Evolutionary conservation across 805 yeast species (phyloP).

Genomic region (Tetrapisispora fleetii): DNA sequence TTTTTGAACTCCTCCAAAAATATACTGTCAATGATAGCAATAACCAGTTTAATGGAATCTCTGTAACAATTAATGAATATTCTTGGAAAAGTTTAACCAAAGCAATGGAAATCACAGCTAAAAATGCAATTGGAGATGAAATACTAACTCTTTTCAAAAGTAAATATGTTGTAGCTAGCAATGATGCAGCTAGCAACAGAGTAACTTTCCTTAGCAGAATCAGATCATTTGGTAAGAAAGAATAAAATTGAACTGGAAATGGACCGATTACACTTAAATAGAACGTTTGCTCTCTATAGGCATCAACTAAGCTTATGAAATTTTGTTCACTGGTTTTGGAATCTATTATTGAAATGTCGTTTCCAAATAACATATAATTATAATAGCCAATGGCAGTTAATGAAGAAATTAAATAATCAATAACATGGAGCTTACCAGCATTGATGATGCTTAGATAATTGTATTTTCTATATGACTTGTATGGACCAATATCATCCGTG

Average conservation of each 20-base stretch:
- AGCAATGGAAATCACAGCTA: slow-evolving; percentile 22
- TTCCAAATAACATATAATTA: not conserved
- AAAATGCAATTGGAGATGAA: slow-evolving; percentile 34
- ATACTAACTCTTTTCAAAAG: slow-evolving; percentile 24
- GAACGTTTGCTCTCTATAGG: slow-evolving; percentile 11
- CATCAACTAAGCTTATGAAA: slow-evolving; percentile 5
- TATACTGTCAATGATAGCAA: slow-evolving; percentile 40
- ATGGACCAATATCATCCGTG: not conserved
- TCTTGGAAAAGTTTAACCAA: slow-evolving; percentile 12
- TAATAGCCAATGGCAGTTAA: not conserved
- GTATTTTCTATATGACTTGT: not conserved
- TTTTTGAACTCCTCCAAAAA: slow-evolving; percentile 41
- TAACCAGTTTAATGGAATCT: slow-evolving; percentile 38
- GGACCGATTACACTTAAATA: slow-evolving; percentile 14
- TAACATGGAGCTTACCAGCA: not conserved
- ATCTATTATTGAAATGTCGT: not conserved
- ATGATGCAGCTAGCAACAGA: slow-evolving; percentile 7
- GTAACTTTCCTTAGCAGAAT: slow-evolving; percentile 8
- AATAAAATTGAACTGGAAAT: slow-evolving; percentile 18
- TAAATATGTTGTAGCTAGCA: slow-evolving; percentile 9
- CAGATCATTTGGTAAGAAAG: slow-evolving; percentile 5
- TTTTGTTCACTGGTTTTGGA: slow-evolving; percentile 4
- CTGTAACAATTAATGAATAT: slow-evolving; percentile 9
- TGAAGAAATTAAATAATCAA: not conserved
- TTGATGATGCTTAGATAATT: not conserved